These are phyloP conservation scores for Piloderma croceum DNA, from an alignment of 768 basidiomycete species.

Conservation along the genomic window DNA sequence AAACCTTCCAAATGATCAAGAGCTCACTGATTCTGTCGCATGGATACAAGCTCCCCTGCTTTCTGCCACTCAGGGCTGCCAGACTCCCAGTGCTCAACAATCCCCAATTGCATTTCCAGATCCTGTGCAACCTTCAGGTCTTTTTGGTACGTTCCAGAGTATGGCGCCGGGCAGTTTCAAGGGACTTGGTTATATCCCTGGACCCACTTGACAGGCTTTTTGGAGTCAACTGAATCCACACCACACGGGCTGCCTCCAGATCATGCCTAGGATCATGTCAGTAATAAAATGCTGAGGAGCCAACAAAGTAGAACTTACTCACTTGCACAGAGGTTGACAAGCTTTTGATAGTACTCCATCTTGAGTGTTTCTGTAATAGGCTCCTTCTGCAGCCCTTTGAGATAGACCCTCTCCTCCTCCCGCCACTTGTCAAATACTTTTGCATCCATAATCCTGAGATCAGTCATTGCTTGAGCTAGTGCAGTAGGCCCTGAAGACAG, in stretches of 20 bases:
- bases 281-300: too few species aligned
- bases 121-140: slow-evolving; percentile 4
- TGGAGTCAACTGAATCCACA: too few species aligned
- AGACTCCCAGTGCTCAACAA: slow-evolving; percentile 10
- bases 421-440: slow-evolving; percentile 9
- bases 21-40: slow-evolving; percentile 9
- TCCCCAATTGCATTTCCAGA: slow-evolving; percentile 5
- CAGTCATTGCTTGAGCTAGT: too few species aligned
- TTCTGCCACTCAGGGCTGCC: slow-evolving; percentile 12
- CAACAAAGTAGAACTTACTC: too few species aligned
- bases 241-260: too few species aligned
- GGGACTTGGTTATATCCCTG: too few species aligned
- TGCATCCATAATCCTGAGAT: too few species aligned
- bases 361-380: slow-evolving; percentile 8
- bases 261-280: too few species aligned
- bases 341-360: slow-evolving; percentile 14
- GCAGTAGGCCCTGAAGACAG: too few species aligned
- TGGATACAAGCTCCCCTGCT: slow-evolving; percentile 4
- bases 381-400: slow-evolving; percentile 1
- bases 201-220: too few species aligned
- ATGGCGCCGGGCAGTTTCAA: too few species aligned
- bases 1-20: slow-evolving; percentile 15
- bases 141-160: too few species aligned
- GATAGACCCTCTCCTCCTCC: slow-evolving; percentile 6
- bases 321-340: slow-evolving; percentile 1